phyloP scores from a whole-genome alignment of 2,329 filamentous ascomycete species.

The Verticillium nonalfalfae region DNA sequence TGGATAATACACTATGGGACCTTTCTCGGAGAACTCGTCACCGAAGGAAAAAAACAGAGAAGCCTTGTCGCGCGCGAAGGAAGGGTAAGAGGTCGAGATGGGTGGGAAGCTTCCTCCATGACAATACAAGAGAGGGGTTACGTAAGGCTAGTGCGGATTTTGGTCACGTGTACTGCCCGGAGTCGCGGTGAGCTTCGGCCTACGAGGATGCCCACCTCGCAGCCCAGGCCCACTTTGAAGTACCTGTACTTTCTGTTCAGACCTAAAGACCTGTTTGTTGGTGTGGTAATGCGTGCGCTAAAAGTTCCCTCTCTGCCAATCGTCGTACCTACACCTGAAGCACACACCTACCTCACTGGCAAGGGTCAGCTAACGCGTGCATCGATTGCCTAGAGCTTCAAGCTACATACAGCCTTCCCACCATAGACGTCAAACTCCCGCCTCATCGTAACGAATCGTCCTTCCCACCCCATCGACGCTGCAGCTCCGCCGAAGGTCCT shows the following conservation, averaged over 20 bases:
- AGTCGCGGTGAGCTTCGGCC: background rate
- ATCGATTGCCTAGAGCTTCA: conserved; percentile 15
- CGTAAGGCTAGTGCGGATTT: background rate
- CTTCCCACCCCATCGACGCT: background rate
- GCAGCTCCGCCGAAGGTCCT: background rate
- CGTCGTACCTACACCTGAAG: background rate
- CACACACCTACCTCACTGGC: background rate
- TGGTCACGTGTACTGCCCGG: background rate
- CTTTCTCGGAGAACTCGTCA: background rate
- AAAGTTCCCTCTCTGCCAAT: background rate
- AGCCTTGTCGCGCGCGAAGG: background rate
- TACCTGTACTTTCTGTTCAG: background rate
- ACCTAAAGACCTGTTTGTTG: background rate
- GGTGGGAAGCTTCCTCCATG: background rate
- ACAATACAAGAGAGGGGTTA: background rate
- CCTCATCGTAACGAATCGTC: background rate
- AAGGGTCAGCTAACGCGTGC: conserved; percentile 10
- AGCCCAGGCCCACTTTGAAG: background rate
- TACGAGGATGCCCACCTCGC: background rate
- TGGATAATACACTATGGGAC: background rate
- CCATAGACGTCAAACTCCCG: conserved; percentile 4
- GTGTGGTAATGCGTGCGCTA: background rate
- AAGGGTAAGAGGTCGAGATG: background rate
- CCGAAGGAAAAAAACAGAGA: background rate
- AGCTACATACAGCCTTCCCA: conserved; percentile 7